Evolutionary conservation across 495 filamentous ascomycete species (phyloP).

Genomic region (Xylaria nigripes): DNA sequence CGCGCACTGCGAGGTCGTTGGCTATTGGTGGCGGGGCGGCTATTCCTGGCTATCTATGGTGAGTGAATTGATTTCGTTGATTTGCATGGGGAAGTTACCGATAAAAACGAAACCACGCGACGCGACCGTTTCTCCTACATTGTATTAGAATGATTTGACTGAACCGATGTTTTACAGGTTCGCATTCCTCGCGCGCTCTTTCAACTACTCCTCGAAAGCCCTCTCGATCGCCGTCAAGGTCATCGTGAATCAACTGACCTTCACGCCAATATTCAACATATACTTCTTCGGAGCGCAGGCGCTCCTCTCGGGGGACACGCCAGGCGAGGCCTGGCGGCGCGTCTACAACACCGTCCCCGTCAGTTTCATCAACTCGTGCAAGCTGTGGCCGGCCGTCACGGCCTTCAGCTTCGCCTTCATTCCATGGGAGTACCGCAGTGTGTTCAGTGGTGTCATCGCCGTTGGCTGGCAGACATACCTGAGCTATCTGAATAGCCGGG

Average conservation of each 20-base stretch:
- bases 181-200: slow-evolving; percentile 65
- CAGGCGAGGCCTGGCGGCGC: slow-evolving; percentile 56
- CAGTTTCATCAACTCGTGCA: slow-evolving; percentile 69
- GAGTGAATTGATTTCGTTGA: slow-evolving; percentile 11
- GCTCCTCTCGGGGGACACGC: slow-evolving; percentile 48
- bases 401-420: slow-evolving; percentile 84
- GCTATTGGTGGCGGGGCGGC: slow-evolving; percentile 61
- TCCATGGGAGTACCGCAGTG: slow-evolving; percentile 62
- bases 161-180: slow-evolving; percentile 48
- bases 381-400: slow-evolving; percentile 85
- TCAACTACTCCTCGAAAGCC: slow-evolving; percentile 69
- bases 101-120: neutral
- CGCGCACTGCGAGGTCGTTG: slow-evolving; percentile 61
- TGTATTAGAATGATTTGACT: neutral
- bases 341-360: slow-evolving; percentile 68
- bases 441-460: slow-evolving; percentile 70
- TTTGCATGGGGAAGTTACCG: no score
- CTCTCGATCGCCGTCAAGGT: slow-evolving; percentile 69
- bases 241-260: slow-evolving; percentile 68
- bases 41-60: slow-evolving; percentile 79
- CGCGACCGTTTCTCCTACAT: neutral
- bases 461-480: slow-evolving; percentile 92
- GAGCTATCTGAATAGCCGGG: slow-evolving; percentile 68
- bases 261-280: slow-evolving; percentile 80
- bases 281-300: slow-evolving; percentile 89